These are phyloP conservation scores for Cyclostephanos invisitatus DNA, from an alignment of 108 stramenopile species.

Conservation along the genomic window DNA sequence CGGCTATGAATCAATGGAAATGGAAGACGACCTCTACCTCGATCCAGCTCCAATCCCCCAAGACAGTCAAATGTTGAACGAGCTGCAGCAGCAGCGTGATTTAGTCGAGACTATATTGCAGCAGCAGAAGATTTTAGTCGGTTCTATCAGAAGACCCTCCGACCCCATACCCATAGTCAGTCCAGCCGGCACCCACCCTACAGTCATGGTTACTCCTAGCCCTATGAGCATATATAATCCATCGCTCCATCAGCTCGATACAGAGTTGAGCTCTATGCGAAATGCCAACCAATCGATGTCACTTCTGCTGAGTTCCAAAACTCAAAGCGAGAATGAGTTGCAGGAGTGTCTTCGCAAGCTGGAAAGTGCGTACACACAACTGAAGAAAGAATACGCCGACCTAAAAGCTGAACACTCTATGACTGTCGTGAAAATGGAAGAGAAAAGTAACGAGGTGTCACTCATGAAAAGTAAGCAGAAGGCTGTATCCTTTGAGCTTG, in stretches of 20 bases:
- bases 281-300: conserved; percentile 17
- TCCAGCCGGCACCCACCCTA: neutral
- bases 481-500: conserved; percentile 16
- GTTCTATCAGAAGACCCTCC: neutral
- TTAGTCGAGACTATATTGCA: neutral
- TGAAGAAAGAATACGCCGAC: neutral
- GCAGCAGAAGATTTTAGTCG: neutral
- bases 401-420: neutral
- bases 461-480: conserved; percentile 20
- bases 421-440: neutral
- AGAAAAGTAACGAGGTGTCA: conserved; percentile 10
- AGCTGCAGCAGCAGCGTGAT: neutral
- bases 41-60: neutral
- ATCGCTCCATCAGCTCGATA: conserved; percentile 15
- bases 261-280: conserved; percentile 18
- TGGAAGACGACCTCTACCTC: neutral
- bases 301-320: conserved; percentile 16
- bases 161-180: neutral
- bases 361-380: conserved; percentile 5
- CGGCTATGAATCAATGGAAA: neutral
- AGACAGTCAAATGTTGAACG: neutral
- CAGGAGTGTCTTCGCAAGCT: conserved; percentile 4
- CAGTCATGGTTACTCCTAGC: neutral
- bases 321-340: conserved; percentile 7
- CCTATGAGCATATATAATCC: neutral